Evolutionary conservation across 805 yeast species (phyloP).

Genomic region (Metschnikowia chrysomelidarum): DNA sequence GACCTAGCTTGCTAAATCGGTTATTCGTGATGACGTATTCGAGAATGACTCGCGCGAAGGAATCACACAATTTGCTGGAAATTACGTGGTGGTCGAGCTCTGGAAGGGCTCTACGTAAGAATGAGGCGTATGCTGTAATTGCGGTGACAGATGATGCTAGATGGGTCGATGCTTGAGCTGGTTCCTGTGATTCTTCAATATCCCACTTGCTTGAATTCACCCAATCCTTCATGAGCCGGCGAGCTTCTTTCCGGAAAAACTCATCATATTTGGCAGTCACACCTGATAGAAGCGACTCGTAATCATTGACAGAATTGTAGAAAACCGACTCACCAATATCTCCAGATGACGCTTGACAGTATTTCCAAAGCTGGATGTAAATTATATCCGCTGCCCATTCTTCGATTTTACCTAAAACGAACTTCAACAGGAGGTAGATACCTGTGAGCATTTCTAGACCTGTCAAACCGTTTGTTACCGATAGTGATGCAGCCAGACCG

Average conservation of each 20-base stretch:
- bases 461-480: constrained; percentile 61
- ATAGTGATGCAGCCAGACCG: constrained; percentile 84
- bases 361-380: constrained; percentile 40
- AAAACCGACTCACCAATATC: constrained; percentile 29
- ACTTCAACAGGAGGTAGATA: constrained; percentile 36
- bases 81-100: constrained; percentile 31
- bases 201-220: constrained; percentile 40
- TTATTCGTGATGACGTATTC: constrained; percentile 43
- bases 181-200: constrained; percentile 8
- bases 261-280: constrained; percentile 24
- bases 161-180: constrained; percentile 18
- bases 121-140: constrained; percentile 27
- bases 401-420: constrained; percentile 27
- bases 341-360: constrained; percentile 22
- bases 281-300: constrained; percentile 20
- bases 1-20: constrained; percentile 32
- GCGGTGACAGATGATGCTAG: constrained; percentile 23
- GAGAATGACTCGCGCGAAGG: constrained; percentile 26
- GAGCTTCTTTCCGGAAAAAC: constrained; percentile 34
- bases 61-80: constrained; percentile 27
- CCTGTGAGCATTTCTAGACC: constrained; percentile 31
- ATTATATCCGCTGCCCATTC: constrained; percentile 40
- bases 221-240: constrained; percentile 32
- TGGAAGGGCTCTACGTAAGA: constrained; percentile 24
- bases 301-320: constrained; percentile 25